Evolutionary conservation across 352 stramenopile species (phyloP).

Genomic region (Phytophthora multivora): DNA sequence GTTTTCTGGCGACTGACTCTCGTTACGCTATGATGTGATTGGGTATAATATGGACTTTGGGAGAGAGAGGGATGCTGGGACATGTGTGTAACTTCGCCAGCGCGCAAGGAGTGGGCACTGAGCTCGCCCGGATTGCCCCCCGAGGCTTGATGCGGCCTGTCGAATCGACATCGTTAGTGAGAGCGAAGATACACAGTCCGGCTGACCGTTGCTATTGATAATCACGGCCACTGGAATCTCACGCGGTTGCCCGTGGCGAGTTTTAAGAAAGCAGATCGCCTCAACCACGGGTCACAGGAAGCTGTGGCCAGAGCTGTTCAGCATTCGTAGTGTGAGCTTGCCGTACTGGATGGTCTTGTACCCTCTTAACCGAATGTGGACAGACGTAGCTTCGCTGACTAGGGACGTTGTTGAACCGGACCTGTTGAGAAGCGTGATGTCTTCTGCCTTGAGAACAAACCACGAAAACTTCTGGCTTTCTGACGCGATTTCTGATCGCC

Average conservation of each 20-base stretch:
- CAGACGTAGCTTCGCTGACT: not conserved
- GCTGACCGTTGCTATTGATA: not conserved
- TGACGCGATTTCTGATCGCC: slow-evolving; percentile 7
- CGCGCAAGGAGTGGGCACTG: no score
- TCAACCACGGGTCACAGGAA: slow-evolving; percentile 12
- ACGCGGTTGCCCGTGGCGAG: not conserved
- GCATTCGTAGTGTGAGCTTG: slow-evolving; percentile 2
- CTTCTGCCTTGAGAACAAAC: slow-evolving; percentile 3
- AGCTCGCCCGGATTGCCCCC: no score
- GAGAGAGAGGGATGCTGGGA: no score
- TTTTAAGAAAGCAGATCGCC: not conserved
- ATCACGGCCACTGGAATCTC: slow-evolving; percentile 3
- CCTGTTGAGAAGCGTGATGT: not conserved
- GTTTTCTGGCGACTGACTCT: no score
- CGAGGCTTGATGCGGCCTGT: no score
- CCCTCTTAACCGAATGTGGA: slow-evolving; percentile 2
- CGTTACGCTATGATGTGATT: no score
- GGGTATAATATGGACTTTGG: no score
- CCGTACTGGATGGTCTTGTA: slow-evolving; percentile 9
- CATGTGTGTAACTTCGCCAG: no score
- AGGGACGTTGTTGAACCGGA: not conserved
- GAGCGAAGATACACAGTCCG: no score
- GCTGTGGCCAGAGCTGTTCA: not conserved
- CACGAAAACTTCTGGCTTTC: slow-evolving; percentile 1
- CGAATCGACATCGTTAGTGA: no score